Percentiles rank a stretch among this genome's conserved stretches.
These are phyloP conservation scores for Trametes sp. DNA, from an alignment of 1,284 basidiomycete species.

Conservation along the genomic window DNA sequence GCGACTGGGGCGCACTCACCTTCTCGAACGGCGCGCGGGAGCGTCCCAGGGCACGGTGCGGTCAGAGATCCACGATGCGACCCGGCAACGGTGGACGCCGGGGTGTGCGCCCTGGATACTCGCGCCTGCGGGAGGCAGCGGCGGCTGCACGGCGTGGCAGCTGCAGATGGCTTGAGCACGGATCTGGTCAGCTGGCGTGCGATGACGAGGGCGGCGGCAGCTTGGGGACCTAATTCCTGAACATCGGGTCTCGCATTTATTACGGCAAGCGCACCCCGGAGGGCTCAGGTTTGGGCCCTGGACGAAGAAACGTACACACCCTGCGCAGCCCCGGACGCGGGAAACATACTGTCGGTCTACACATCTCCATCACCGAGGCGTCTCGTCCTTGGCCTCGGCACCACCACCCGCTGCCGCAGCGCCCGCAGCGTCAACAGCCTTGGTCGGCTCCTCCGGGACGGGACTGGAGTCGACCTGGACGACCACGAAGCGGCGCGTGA, in stretches of 20 bases:
- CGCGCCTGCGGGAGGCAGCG: neutral
- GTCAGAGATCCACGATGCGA: slow-evolving; percentile 6
- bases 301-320: neutral
- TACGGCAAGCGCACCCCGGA: slow-evolving; percentile 5
- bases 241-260: slow-evolving; percentile 12
- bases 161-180: too few relatives aligned
- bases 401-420: neutral
- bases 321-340: neutral
- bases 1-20: slow-evolving; percentile 7
- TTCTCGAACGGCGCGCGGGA: neutral
- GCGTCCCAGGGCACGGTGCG: neutral
- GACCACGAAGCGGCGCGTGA: slow-evolving; percentile 82
- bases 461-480: slow-evolving; percentile 38
- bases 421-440: too few relatives aligned
- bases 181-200: slow-evolving; percentile 10
- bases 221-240: slow-evolving; percentile 1
- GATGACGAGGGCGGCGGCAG: slow-evolving; percentile 3
- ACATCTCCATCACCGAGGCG: neutral
- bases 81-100: slow-evolving; percentile 16
- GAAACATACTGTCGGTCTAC: too few relatives aligned
- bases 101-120: slow-evolving; percentile 1
- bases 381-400: neutral
- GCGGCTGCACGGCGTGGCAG: neutral
- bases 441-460: slow-evolving; percentile 6
- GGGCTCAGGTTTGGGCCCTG: neutral